These are phyloP conservation scores for Myxozyma geophila DNA, from an alignment of 805 yeast genomes.

Conservation along the genomic window DNA sequence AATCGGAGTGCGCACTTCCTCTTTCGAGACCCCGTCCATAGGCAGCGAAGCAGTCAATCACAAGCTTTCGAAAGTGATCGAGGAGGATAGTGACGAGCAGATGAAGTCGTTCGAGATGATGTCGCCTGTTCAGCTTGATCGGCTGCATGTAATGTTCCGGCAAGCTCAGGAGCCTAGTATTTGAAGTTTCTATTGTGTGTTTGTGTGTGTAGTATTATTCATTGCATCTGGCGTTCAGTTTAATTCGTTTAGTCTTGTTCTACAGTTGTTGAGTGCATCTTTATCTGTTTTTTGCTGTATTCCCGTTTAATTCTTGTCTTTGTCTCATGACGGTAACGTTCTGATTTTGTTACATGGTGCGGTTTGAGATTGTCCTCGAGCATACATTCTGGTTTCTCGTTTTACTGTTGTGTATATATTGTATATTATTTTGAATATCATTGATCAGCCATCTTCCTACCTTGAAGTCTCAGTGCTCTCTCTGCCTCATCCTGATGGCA, in stretches of 20 bases:
- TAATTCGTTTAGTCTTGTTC: not conserved
- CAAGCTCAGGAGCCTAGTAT: not conserved
- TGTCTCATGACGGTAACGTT: too few relatives aligned
- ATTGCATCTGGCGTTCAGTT: not conserved
- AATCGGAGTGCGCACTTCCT: not conserved
- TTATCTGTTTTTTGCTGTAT: too few relatives aligned
- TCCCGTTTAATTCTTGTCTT: too few relatives aligned
- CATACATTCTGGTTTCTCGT: too few relatives aligned
- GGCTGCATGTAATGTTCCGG: not conserved
- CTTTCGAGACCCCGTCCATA: not conserved
- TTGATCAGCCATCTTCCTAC: too few relatives aligned
- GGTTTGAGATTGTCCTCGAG: too few relatives aligned
- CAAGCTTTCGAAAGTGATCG: not conserved
- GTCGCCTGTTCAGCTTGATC: constrained; percentile 19
- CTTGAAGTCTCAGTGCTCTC: too few relatives aligned
- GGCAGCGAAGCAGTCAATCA: not conserved
- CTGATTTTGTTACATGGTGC: too few relatives aligned
- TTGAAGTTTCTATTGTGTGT: not conserved
- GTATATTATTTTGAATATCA: too few relatives aligned
- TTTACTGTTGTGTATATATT: too few relatives aligned
- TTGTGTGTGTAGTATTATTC: not conserved
- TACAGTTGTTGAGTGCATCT: not conserved
- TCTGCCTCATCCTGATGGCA: too few relatives aligned
- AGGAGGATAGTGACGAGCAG: constrained; percentile 18
- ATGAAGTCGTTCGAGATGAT: constrained; percentile 10